Percentiles rank a stretch among this genome's conserved stretches.
phyloP scores from a whole-genome alignment of 177 flowering plant species.

The Vitis hybrid region DNA sequence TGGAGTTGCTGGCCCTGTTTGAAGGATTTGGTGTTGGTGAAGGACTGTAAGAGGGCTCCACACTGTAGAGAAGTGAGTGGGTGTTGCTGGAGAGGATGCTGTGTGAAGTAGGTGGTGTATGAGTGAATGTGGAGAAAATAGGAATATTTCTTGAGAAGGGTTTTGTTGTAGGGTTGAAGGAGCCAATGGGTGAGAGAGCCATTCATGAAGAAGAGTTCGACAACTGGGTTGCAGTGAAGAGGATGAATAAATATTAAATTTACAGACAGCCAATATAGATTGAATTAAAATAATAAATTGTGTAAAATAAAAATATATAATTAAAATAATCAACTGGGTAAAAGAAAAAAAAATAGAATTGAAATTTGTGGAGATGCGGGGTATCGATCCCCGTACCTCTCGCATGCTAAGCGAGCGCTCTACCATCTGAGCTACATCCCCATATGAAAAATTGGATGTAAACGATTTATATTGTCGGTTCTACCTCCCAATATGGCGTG shows the following conservation, averaged over 20 bases:
- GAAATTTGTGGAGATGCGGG: conserved; percentile 36
- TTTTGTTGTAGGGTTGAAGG: not conserved
- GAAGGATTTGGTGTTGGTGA: conserved; percentile 37
- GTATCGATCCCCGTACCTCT: conserved; percentile 51
- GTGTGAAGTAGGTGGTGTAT: not conserved
- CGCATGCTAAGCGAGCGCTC: conserved; percentile 54
- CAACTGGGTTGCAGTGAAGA: not conserved
- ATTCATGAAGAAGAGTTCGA: conserved; percentile 5
- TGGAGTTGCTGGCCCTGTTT: conserved; percentile 35
- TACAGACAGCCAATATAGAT: too few species aligned
- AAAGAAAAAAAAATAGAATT: too few species aligned
- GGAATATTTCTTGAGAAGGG: not conserved
- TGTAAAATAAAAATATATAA: too few species aligned
- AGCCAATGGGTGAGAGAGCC: conserved; percentile 3
- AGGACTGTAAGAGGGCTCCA: conserved; percentile 30
- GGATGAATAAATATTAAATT: not conserved
- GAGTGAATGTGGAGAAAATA: not conserved
- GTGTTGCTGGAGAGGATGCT: not conserved
- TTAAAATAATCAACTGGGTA: too few species aligned
- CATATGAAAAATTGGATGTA: too few species aligned
- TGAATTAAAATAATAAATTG: too few species aligned
- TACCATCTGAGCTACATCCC: conserved; percentile 16
- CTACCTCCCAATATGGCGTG: too few species aligned
- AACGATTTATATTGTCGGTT: accelerated
- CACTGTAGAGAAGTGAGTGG: conserved; percentile 25